Percentiles rank a stretch among this genome's conserved stretches.
These are phyloP conservation scores for Sporobolomyces phaffii DNA, from an alignment of 768 basidiomycete species.

Conservation along the genomic window DNA sequence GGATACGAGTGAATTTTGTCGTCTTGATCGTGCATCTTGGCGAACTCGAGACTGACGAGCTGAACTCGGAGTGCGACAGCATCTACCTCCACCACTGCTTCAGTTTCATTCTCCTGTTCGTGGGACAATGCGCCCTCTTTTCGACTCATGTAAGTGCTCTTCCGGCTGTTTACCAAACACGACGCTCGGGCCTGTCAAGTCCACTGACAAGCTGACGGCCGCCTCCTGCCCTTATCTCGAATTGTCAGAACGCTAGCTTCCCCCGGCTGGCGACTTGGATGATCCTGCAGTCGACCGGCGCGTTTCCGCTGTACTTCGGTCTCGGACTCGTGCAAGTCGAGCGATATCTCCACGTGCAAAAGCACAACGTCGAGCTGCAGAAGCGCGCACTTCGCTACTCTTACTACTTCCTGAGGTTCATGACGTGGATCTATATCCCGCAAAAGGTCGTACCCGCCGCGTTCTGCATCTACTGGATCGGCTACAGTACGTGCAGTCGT, in stretches of 20 bases:
- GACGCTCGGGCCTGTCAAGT: too few species aligned
- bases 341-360: conserved; percentile 1
- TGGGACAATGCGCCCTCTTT: conserved; percentile 6
- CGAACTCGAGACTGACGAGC: background rate
- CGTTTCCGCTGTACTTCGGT: conserved; percentile 5
- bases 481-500: conserved; percentile 8
- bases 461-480: conserved; percentile 24
- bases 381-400: background rate
- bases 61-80: background rate
- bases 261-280: conserved; percentile 12
- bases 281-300: conserved; percentile 14
- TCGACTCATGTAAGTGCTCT: background rate
- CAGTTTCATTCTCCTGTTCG: conserved; percentile 10
- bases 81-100: conserved; percentile 17
- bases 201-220: too few species aligned
- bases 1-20: background rate
- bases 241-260: conserved; percentile 1
- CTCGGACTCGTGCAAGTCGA: conserved; percentile 7
- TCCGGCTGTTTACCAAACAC: too few species aligned
- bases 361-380: background rate
- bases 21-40: background rate
- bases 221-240: background rate
- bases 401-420: background rate
- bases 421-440: background rate
- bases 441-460: conserved; percentile 23